Percentiles rank a stretch among this genome's conserved stretches.
These are phyloP conservation scores for Malus hybrid DNA, from an alignment of 331 rosid genomes.

Conservation along the genomic window DNA sequence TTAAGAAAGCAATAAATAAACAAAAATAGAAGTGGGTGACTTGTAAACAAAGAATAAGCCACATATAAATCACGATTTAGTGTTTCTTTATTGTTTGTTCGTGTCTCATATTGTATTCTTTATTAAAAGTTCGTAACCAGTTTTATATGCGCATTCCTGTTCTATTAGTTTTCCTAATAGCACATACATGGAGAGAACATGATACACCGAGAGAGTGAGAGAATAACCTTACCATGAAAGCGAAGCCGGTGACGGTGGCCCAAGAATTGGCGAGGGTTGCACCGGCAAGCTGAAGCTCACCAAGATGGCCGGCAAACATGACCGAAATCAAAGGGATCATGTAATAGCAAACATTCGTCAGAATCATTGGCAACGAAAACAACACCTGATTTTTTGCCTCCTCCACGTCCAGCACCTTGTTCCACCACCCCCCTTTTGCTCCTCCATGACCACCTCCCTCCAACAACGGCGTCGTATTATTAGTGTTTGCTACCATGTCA, in stretches of 20 bases:
- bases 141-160: neutral
- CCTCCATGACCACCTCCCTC: neutral
- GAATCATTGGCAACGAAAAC: constrained; percentile 70
- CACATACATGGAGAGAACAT: neutral
- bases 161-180: neutral
- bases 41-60: too few relatives aligned
- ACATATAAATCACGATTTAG: too few relatives aligned
- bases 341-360: constrained; percentile 58
- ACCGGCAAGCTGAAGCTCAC: constrained; percentile 73
- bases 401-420: constrained; percentile 45
- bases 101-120: neutral
- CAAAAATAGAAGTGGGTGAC: neutral
- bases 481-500: neutral
- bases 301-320: constrained; percentile 93
- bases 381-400: constrained; percentile 59
- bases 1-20: too few relatives aligned
- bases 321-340: constrained; percentile 55
- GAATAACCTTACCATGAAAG: constrained; percentile 47
- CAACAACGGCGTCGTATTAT: neutral
- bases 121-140: too few relatives aligned
- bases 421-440: constrained; percentile 34
- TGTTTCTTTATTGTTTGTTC: too few relatives aligned
- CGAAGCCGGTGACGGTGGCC: constrained; percentile 65
- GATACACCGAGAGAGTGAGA: neutral
- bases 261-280: constrained; percentile 78